phyloP scores from a whole-genome alignment of 2,329 filamentous ascomycete genomes.

The Colletotrichum sp. region DNA sequence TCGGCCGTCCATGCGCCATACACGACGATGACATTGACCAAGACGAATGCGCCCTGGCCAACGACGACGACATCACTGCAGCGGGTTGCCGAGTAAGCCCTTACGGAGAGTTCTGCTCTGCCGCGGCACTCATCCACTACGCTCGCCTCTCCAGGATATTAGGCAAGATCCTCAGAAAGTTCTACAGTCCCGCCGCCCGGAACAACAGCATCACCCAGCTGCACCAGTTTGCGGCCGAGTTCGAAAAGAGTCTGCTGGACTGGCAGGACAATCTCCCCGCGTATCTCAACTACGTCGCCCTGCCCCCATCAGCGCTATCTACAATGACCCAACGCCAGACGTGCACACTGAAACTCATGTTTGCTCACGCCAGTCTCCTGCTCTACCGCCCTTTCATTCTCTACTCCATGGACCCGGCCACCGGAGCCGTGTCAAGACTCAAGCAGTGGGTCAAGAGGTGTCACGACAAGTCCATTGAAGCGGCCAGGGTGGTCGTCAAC shows the following conservation, averaged over 20 bases:
- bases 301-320: neutral
- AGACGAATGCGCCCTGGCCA: neutral
- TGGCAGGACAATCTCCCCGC: neutral
- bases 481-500: neutral
- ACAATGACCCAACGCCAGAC: neutral
- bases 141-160: neutral
- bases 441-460: neutral
- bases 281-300: neutral
- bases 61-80: neutral
- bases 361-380: neutral
- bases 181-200: neutral
- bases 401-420: neutral
- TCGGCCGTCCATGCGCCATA: conserved; percentile 26
- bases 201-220: neutral
- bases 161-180: neutral
- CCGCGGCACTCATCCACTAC: neutral
- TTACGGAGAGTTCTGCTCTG: neutral
- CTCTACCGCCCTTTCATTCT: neutral
- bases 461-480: neutral
- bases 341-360: neutral
- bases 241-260: neutral
- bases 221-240: neutral
- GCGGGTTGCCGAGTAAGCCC: neutral
- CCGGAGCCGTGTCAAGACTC: neutral
- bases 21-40: conserved; percentile 25